Conservation (phyloP, 768 basidiomycete species). For the Pholiota microspora region DNA sequence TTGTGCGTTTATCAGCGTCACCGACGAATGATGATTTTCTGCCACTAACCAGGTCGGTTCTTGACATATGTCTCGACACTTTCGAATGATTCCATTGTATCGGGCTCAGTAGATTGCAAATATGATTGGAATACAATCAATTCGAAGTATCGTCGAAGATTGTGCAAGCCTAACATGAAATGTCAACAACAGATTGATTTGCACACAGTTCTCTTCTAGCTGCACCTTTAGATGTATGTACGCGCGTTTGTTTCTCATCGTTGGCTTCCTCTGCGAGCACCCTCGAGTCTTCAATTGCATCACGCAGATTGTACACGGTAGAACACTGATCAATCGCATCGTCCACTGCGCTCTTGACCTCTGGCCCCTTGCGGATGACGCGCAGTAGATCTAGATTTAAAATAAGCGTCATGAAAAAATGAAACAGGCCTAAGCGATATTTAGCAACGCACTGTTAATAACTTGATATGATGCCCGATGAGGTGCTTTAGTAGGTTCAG, state of each 20-base stretch:
- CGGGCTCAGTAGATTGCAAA: constrained; percentile 75
- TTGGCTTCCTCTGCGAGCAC: constrained; percentile 73
- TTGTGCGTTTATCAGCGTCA: not conserved
- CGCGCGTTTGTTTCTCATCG: constrained; percentile 67
- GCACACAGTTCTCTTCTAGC: not conserved
- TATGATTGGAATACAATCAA: constrained; percentile 90
- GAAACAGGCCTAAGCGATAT: constrained; percentile 2
- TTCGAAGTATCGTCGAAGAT: constrained; percentile 81
- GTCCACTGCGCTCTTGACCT: constrained; percentile 85
- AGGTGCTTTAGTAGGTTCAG: constrained; percentile 31
- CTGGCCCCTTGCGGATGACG: constrained; percentile 82
- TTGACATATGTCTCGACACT: constrained; percentile 82
- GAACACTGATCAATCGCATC: constrained; percentile 86
- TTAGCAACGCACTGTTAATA: constrained; percentile 72
- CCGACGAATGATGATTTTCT: not conserved
- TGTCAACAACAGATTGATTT: constrained; percentile 3
- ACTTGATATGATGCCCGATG: constrained; percentile 74
- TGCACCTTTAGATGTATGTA: constrained; percentile 70
- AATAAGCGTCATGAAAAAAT: constrained; percentile 1
- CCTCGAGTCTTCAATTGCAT: constrained; percentile 84
- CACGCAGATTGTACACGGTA: constrained; percentile 79
- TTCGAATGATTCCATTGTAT: constrained; percentile 73
- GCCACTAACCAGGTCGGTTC: constrained; percentile 69
- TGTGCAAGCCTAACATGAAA: constrained; percentile 58
- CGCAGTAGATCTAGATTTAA: constrained; percentile 64